These are phyloP conservation scores for Passalora sequoiae DNA, from an alignment of 2,329 filamentous ascomycete genomes.

Conservation along the genomic window DNA sequence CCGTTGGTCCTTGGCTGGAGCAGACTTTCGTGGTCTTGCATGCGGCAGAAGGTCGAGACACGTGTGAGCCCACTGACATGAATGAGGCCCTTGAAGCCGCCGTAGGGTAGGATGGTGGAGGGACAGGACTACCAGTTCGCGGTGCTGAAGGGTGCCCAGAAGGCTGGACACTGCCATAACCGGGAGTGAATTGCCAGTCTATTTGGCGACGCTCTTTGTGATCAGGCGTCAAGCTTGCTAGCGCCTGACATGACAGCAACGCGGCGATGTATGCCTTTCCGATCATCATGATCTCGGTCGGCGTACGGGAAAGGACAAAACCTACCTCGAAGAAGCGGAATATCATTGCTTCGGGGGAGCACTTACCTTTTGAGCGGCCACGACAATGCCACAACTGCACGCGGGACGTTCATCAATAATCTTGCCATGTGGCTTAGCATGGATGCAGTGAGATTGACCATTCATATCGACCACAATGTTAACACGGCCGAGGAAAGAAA, in stretches of 20 bases:
- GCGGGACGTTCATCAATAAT: neutral
- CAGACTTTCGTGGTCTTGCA: constrained; percentile 8
- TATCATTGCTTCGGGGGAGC: too few relatives aligned
- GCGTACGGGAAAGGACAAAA: neutral
- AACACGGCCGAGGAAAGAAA: too few relatives aligned
- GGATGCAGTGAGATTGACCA: neutral
- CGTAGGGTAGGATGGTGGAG: too few relatives aligned
- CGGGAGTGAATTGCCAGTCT: neutral
- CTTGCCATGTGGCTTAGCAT: neutral
- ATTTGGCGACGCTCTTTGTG: neutral
- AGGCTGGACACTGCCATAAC: neutral
- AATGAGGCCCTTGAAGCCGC: too few relatives aligned
- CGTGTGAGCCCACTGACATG: too few relatives aligned
- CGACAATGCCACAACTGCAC: neutral
- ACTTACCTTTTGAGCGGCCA: too few relatives aligned
- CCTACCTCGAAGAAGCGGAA: too few relatives aligned
- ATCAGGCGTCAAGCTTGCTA: neutral
- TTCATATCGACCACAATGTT: neutral
- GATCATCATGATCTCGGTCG: neutral
- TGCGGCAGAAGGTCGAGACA: too few relatives aligned
- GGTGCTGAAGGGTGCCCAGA: neutral
- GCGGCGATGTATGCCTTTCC: neutral
- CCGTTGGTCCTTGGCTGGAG: constrained; percentile 24
- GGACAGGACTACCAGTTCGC: too few relatives aligned
- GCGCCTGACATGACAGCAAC: neutral